Base-by-base conservation (phyloP, 1,139 yeast species). In the Nakaseomyces uthaithaninus region DNA sequence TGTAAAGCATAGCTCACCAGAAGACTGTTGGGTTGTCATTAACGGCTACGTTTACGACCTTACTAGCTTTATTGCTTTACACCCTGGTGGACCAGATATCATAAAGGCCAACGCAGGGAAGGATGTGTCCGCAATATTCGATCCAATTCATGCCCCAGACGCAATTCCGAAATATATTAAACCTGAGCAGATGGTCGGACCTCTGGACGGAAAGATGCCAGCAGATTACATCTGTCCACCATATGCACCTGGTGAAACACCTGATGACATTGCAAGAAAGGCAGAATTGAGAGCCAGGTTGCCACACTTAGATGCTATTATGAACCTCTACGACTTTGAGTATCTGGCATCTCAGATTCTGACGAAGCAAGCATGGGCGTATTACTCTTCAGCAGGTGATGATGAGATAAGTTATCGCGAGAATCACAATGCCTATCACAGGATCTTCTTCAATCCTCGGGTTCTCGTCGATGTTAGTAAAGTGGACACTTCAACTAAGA, bases 321-420 rank as follows among this genome's bases (percentile, higher is more conserved):
- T 48, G 27, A 55, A 46, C 27, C 34, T 56, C 28, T 68, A 48
- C 42, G 63, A 59, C 40, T 87, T 89, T 55, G 97, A 89, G 60
- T 74, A 74, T 52, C 77, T 89, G 36, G 96, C 97, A 2, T 72
- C 87, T 41, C 75, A 77, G 48, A 77, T 81, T 35, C 64, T 89
- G 71, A 74, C 83, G 33, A 77, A 76, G 47, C 74, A 78, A 12
- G 95, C 93, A 0, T 84, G 95, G 91, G 91, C 89, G 10, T 89
- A 89, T 63, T 89, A 86, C 59, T 80, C 94, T 2, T 80, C 93
- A 27, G 97, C 94, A 7, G 74, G 94, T 33, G 96, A 89, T 60
- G 97, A 89, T 61, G 97, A 89, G 64, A 77, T 89, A 50, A 74
- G 95, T 2, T 62, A 85, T 58, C 72, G 97, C 49, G 95, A 87